Percentiles rank a stretch among this genome's conserved stretches.
phyloP scores from a whole-genome alignment of 2,329 filamentous ascomycete genomes.

The Teratosphaeria epicoccoides region DNA sequence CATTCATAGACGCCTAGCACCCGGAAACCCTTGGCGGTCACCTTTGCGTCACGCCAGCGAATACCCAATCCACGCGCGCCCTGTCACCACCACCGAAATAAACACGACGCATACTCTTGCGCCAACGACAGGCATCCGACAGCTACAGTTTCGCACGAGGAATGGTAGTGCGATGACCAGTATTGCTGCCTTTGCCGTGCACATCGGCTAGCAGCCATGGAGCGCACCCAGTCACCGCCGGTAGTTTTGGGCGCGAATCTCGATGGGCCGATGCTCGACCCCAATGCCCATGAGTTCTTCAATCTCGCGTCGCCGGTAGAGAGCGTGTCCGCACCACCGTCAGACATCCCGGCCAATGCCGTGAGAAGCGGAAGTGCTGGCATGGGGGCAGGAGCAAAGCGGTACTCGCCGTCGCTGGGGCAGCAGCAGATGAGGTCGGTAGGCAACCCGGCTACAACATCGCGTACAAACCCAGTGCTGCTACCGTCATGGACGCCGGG shows the following conservation, averaged over 20 bases:
- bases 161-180: constrained; percentile 2
- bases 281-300: constrained; percentile 10
- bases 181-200: neutral
- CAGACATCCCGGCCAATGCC: neutral
- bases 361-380: neutral
- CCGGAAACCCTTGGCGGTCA: neutral
- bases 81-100: neutral
- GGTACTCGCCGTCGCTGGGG: constrained; percentile 2
- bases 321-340: neutral
- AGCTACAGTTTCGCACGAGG: neutral
- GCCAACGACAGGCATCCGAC: neutral
- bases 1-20: neutral
- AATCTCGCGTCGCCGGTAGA: constrained; percentile 4
- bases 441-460: constrained; percentile 10
- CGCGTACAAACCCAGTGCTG: constrained; percentile 20
- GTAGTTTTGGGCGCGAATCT: constrained; percentile 9
- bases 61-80: neutral
- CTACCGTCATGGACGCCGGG: constrained; percentile 19
- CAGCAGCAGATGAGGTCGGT: constrained; percentile 1
- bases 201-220: constrained; percentile 5
- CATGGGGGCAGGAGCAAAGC: neutral
- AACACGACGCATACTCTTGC: neutral
- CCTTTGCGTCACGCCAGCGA: neutral
- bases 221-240: constrained; percentile 3
- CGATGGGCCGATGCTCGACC: constrained; percentile 9